Conservation (phyloP, 306 rosid genomes). For the Dryas drummondii region DNA sequence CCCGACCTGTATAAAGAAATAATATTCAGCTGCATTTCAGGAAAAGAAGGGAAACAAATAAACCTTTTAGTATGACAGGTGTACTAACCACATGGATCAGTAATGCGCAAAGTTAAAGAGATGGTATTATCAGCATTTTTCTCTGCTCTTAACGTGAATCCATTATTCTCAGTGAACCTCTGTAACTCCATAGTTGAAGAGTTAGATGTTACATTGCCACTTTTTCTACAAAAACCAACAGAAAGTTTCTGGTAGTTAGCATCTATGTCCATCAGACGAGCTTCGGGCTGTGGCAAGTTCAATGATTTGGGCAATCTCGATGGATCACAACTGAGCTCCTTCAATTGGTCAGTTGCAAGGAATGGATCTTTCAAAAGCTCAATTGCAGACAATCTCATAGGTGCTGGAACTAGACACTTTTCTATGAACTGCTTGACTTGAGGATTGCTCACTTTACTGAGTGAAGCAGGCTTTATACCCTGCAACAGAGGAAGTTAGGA, state of each 20-base stretch:
- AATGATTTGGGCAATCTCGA: slow-evolving; percentile 25
- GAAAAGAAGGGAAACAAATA: neutral
- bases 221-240: slow-evolving; percentile 33
- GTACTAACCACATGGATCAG: slow-evolving; percentile 57
- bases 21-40: neutral
- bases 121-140: slow-evolving; percentile 48
- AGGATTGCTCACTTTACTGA: slow-evolving; percentile 61
- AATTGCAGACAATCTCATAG: slow-evolving; percentile 62
- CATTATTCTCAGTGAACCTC: slow-evolving; percentile 44
- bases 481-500: slow-evolving; percentile 24
- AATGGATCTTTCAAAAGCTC: slow-evolving; percentile 87
- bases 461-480: slow-evolving; percentile 91
- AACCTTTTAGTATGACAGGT: neutral
- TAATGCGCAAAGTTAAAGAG: slow-evolving; percentile 54
- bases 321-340: slow-evolving; percentile 29
- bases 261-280: slow-evolving; percentile 66
- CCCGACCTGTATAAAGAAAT: slow-evolving; percentile 48
- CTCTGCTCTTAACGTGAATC: slow-evolving; percentile 63
- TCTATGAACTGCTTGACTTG: slow-evolving; percentile 77
- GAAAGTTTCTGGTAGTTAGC: slow-evolving; percentile 41
- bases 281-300: slow-evolving; percentile 35
- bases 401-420: slow-evolving; percentile 80
- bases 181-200: slow-evolving; percentile 41
- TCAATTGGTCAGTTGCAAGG: slow-evolving; percentile 50
- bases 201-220: slow-evolving; percentile 35